These are phyloP conservation scores for Cyberlindnera maritima DNA, from an alignment of 805 yeast species.

Conservation along the genomic window DNA sequence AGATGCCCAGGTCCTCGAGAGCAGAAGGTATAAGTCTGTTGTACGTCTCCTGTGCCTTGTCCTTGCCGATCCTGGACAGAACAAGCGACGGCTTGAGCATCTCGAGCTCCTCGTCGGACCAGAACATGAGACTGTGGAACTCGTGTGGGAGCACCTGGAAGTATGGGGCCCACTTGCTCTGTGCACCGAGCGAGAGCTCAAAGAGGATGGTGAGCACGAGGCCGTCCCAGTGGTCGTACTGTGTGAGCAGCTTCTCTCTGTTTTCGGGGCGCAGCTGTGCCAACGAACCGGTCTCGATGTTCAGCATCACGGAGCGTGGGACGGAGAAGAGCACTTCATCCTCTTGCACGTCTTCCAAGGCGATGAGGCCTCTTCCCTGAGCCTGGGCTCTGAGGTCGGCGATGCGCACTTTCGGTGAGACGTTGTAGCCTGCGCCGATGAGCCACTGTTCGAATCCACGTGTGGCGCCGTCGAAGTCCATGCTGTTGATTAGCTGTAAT, in stretches of 20 bases:
- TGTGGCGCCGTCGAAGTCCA: slow-evolving; percentile 33
- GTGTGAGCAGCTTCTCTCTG: slow-evolving; percentile 35
- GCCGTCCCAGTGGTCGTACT: slow-evolving; percentile 72
- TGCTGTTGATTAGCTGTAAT: no score
- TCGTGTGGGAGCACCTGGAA: slow-evolving; percentile 64
- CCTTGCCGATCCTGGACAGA: slow-evolving; percentile 65
- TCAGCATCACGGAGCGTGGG: slow-evolving; percentile 57
- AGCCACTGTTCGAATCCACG: slow-evolving; percentile 46
- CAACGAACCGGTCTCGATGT: slow-evolving; percentile 56
- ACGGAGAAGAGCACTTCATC: slow-evolving; percentile 70
- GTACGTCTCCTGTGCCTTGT: slow-evolving; percentile 62
- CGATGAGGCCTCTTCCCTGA: slow-evolving; percentile 81
- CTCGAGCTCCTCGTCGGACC: slow-evolving; percentile 63
- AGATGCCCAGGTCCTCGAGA: slow-evolving; percentile 37
- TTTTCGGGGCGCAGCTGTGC: slow-evolving; percentile 30
- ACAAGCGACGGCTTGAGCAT: slow-evolving; percentile 68
- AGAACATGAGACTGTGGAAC: slow-evolving; percentile 73
- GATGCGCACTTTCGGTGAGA: slow-evolving; percentile 58
- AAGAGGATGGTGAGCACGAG: slow-evolving; percentile 65
- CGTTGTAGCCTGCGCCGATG: slow-evolving; percentile 34
- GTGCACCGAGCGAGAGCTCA: slow-evolving; percentile 46
- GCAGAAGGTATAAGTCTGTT: slow-evolving; percentile 39
- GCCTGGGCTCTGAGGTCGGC: slow-evolving; percentile 53
- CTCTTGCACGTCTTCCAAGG: slow-evolving; percentile 53
- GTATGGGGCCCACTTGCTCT: slow-evolving; percentile 68